phyloP scores from a whole-genome alignment of 495 filamentous ascomycete species.

The Ramalina peruviana region DNA sequence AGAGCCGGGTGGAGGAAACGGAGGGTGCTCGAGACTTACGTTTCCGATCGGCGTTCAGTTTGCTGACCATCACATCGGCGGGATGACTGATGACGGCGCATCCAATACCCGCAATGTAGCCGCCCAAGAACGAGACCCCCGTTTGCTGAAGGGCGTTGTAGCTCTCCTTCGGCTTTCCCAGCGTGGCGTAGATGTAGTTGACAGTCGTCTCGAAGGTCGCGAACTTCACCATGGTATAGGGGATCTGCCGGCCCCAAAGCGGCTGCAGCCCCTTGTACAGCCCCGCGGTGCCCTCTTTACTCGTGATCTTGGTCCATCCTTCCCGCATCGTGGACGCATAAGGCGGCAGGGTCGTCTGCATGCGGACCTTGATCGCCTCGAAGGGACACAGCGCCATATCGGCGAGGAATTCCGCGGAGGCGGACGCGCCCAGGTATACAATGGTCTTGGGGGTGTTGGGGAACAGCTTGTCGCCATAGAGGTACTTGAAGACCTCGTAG shows the following conservation, averaged over 20 bases:
- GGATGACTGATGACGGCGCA: conserved; percentile 52
- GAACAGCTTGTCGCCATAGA: conserved; percentile 51
- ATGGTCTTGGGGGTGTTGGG: conserved; percentile 47
- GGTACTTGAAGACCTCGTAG: conserved; percentile 64
- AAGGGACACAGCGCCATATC: conserved; percentile 55
- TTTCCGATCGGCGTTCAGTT: conserved; percentile 51
- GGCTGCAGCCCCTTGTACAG: conserved; percentile 58
- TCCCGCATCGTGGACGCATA: conserved; percentile 47
- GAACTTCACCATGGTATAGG: conserved; percentile 68
- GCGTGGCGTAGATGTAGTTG: conserved; percentile 41
- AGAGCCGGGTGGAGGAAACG: too few relatives aligned
- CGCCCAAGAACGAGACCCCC: conserved; percentile 53
- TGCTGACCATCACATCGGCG: conserved; percentile 62
- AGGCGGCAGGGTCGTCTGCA: conserved; percentile 58
- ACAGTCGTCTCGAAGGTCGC: conserved; percentile 62
- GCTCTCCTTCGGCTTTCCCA: conserved; percentile 52
- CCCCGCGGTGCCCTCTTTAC: conserved; percentile 43
- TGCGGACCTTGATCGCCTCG: conserved; percentile 59
- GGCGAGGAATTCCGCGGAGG: conserved; percentile 54
- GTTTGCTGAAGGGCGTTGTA: conserved; percentile 52
- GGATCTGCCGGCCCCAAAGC: conserved; percentile 58
- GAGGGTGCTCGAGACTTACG: conserved; percentile 23
- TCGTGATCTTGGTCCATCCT: conserved; percentile 45
- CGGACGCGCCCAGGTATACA: conserved; percentile 50
- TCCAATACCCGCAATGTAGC: conserved; percentile 59